Evolutionary conservation across 2,329 filamentous ascomycete genomes (phyloP), one percentile per base, ranked within the genome.

Genomic region (Xylaria sp.): DNA sequence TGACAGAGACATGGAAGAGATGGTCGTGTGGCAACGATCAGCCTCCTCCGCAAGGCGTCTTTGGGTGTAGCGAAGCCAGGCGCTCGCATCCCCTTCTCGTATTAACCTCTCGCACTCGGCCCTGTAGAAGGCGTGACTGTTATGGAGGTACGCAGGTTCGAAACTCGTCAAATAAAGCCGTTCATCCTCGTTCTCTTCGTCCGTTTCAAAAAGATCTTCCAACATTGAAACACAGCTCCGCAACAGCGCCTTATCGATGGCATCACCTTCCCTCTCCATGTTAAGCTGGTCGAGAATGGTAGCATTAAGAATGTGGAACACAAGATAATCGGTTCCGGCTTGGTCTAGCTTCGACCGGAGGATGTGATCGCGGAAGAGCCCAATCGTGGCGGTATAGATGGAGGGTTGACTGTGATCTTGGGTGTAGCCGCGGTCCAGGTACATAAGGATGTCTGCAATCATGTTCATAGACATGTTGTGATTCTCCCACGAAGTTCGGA

Each of bases 371-470:
- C 93, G 86, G 71, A 96, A 99, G 1, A 97, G 78, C 2, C 88
- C 88, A 78, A 99, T 96, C 2, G 91, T 87, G 8, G 89, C 85
- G 13, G 88, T 84, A 69, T 92, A 97, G 50, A 97, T 94, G 0
- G 89, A 89, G 0, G 91, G 87, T 5, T 85, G 81, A 55, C 86
- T 83, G 5, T 74, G 66, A 59, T 95, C 91, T 34, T 86, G 79
- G 45, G 86, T 88, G 66, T 90, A 92, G 22, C 92, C 87, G 45
- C 92, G 88, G 69, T 99, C 93, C 79, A 99, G 91, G 69, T 97
- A 97, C 92, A 97, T 97, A 47, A 97, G 80, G 26, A 97, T 91
- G 71, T 97, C 94, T 3, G 92, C 92, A 46, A 91, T 88, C 93
- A 97, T 97, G 68, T 91, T 92, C 90, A 96, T 96, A 41, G 90